phyloP scores from a whole-genome alignment of 1,139 yeast genomes.

The Suhomyces maxii region DNA sequence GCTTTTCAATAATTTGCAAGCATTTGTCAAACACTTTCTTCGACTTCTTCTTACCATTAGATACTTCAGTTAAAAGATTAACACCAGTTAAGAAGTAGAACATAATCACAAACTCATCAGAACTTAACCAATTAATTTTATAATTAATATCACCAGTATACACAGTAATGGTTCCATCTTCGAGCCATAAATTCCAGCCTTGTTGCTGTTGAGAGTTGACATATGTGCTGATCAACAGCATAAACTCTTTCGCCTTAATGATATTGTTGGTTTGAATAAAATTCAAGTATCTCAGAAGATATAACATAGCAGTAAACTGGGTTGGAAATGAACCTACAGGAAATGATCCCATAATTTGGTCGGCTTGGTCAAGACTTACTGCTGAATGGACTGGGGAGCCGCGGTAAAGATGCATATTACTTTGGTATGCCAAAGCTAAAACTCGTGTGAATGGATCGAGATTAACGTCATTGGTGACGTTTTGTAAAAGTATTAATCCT shows the following conservation, averaged over 20 bases:
- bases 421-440: slow-evolving; percentile 22
- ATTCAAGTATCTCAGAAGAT: slow-evolving; percentile 23
- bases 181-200: slow-evolving; percentile 27
- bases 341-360: slow-evolving; percentile 1
- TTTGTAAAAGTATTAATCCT: slow-evolving; percentile 27
- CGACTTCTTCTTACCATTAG: slow-evolving; percentile 33
- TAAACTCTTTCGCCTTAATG: slow-evolving; percentile 20
- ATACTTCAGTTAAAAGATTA: slow-evolving; percentile 30
- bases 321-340: slow-evolving; percentile 16
- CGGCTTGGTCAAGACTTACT: slow-evolving; percentile 17
- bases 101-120: slow-evolving; percentile 41
- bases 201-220: slow-evolving; percentile 23
- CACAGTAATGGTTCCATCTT: slow-evolving; percentile 25
- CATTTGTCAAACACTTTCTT: slow-evolving; percentile 37
- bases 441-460: slow-evolving; percentile 20
- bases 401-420: slow-evolving; percentile 27
- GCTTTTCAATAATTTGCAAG: slow-evolving; percentile 30
- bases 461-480: slow-evolving; percentile 14
- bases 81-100: slow-evolving; percentile 44
- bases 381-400: slow-evolving; percentile 27
- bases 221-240: slow-evolving; percentile 26
- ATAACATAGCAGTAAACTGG: slow-evolving; percentile 32
- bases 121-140: slow-evolving; percentile 38
- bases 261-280: slow-evolving; percentile 27
- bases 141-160: slow-evolving; percentile 11